Evolutionary conservation across 257 asterid genomes (phyloP).

Genomic region (Paraleonurus japonicus): DNA sequence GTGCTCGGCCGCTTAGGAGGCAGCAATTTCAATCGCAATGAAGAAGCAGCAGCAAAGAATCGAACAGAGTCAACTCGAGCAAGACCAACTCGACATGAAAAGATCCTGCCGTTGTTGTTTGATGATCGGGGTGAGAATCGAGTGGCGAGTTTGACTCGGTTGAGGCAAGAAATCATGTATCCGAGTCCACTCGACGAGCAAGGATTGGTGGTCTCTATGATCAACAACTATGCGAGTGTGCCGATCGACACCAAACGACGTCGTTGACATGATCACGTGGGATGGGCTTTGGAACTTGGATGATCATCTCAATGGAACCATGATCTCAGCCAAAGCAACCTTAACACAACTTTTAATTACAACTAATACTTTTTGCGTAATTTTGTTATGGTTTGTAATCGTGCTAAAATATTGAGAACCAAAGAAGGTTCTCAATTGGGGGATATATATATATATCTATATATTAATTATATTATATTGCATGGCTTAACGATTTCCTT

Average conservation of each 20-base stretch:
- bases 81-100: conserved; percentile 42
- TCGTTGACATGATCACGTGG: conserved; percentile 41
- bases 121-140: conserved; percentile 38
- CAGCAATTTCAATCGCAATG: conserved; percentile 68
- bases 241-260: conserved; percentile 36
- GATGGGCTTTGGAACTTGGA: conserved; percentile 76
- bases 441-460: too few species aligned
- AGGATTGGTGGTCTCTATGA: conserved; percentile 26
- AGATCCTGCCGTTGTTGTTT: conserved; percentile 36
- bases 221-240: conserved; percentile 34
- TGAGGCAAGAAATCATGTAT: conserved; percentile 38
- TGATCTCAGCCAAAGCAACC: conserved; percentile 23
- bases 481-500: neutral
- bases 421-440: conserved; percentile 42
- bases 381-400: conserved; percentile 10
- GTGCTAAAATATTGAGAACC: conserved; percentile 25
- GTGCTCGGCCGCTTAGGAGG: conserved; percentile 47
- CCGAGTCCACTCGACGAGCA: conserved; percentile 30
- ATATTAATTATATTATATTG: neutral
- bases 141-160: conserved; percentile 29
- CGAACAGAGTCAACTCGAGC: conserved; percentile 38
- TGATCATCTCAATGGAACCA: conserved; percentile 41
- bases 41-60: conserved; percentile 49
- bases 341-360: conserved; percentile 32
- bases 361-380: neutral